Evolutionary conservation across 306 rosid species (phyloP), one percentile per base, ranked within the genome.

Genomic region (Vigna hirtella): DNA sequence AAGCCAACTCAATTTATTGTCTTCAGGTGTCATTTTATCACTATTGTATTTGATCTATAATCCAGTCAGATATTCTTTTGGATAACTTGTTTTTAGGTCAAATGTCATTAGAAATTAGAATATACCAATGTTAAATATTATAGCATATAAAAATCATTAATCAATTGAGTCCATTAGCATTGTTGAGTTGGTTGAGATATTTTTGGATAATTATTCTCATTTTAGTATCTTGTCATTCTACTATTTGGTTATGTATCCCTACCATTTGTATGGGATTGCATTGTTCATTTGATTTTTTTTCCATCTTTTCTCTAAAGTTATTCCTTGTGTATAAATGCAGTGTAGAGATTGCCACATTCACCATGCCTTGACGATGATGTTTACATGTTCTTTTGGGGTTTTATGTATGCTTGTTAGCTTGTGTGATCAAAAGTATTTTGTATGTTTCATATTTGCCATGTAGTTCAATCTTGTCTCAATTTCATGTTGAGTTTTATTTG

Each of bases 1-100:
- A 94, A 88, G 78, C 97, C 98, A 65, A 72, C 86, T 66, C 98
- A 94, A 87, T 86, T 94, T 77, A 87, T 94, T 82, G 75, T 92
- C 57, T 94, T 94, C 97, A 94, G 97, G 98, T 94, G 72, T 72
- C 66, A 77, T 24, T 77, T 72, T 75, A 67, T 66, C 47, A 56
- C 74, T 70, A 12, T 59, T 75, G 7, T 22, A 3, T 63, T 74
- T 67, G 36, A 49, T 79, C 20, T 32, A 58, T 22, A 58, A 6
- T 71, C n/a, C 28, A 4, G 15, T 73, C 53, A 20, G 65, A 18
- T 30, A 58, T 61, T 58, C 38, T 49, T 59, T 65, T 2, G 28
- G 69, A 38, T 51, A 74, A 63, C 16, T 83, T 72, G 72, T 70
- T 74, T 62, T 57, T 58, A 10, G 76, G 48, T 40, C 13, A 56